A percentile compares a stretch with the other conserved stretches of the same genome.
Conservation (phyloP, 1,139 yeast species). For the Pichia sp. region DNA sequence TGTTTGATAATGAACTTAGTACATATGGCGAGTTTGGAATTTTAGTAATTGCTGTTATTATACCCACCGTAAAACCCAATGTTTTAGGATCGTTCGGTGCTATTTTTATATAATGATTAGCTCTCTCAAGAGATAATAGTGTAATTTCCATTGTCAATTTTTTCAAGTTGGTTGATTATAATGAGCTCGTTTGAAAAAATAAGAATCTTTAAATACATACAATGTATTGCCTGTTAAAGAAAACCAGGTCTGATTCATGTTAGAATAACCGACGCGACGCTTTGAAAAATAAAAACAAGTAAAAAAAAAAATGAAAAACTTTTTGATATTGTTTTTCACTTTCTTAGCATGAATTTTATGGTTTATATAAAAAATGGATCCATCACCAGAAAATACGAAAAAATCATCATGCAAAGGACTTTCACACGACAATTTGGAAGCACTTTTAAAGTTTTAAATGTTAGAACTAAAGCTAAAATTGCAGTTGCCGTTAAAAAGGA, state of each 20-base stretch:
- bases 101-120: background rate
- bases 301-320: no score
- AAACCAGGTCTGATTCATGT: background rate
- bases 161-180: background rate
- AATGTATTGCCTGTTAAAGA: background rate
- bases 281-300: background rate
- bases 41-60: background rate
- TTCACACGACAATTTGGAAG: constrained; percentile 4
- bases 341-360: no score
- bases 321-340: background rate
- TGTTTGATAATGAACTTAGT: background rate
- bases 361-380: background rate
- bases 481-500: constrained; percentile 18
- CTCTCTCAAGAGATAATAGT: background rate
- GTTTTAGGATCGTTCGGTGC: background rate
- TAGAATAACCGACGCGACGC: no score
- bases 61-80: background rate
- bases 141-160: background rate
- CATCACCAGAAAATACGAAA: background rate
- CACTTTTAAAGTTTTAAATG: background rate
- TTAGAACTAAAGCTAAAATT: constrained; percentile 11
- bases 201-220: background rate
- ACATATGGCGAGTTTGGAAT: background rate
- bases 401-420: background rate
- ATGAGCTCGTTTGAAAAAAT: no score